Base-by-base conservation (phyloP, 1,284 basidiomycete species). In the Pseudomicrostroma phylloplanum region DNA sequence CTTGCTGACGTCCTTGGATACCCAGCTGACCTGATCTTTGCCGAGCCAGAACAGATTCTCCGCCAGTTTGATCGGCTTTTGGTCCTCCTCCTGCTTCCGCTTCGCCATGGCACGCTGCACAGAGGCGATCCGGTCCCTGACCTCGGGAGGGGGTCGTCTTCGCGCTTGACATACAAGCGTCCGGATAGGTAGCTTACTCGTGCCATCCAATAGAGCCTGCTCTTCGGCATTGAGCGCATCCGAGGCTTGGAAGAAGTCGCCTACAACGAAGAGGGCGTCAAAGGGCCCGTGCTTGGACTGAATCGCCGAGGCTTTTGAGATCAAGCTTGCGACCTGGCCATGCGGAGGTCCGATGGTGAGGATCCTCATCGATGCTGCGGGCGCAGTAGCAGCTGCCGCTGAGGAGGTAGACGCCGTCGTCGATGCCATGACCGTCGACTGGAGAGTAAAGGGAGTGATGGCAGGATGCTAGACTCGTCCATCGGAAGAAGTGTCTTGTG, bases 201-300 rank as follows among this genome's bases (percentile, higher is more conserved):
- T 80, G 1, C 87, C 90, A 2, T 84, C 81, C 57, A 94, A 74
- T 36, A 94, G 79, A 66, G 86, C 83, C 6, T 77, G 74, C 61
- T 91, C 86, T 41, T 81, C 79, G 49, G 86, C 82, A 15, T 73
- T 69, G 7, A 81, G 78, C 1, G 82, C 72, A 12, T 60, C 66
- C 12, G 30, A 58, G 21, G 61, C 36, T 11, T 86, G 87, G 81
- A 98, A 98, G 79, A 97, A 89, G 81, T 98, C 92, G 6, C 94
- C 93, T 2, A 86, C 82, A 69, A 92, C 89, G 53, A 98, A 84
- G 19, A 89, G 86, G 42, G 92, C 85, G 72, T 92, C 88, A 77
- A 98, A 98, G 71, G 91, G 91, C 60, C 93, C 93, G 80, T 97
- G 90, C 80, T 96, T 97, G 62, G 86, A 83, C 81, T 98, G 87